Evolutionary conservation across 2,329 filamentous ascomycete species (phyloP).

Genomic region (Alternaria gaisen): DNA sequence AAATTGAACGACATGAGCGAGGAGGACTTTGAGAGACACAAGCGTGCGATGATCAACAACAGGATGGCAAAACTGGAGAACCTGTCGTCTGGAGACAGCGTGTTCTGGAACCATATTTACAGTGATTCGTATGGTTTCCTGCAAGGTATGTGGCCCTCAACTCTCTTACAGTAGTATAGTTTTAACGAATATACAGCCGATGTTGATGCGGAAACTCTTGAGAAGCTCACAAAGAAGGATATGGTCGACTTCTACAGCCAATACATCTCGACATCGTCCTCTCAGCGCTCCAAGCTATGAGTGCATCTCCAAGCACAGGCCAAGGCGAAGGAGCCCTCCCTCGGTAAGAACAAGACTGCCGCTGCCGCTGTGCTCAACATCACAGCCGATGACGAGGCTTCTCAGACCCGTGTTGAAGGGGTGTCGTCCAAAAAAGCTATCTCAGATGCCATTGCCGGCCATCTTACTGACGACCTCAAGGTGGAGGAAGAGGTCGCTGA

Average conservation of each 20-base stretch:
- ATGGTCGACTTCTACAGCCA: constrained; percentile 80
- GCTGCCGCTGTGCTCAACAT: constrained; percentile 54
- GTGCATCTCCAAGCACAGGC: constrained; percentile 84
- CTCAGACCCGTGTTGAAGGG: constrained; percentile 56
- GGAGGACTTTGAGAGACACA: constrained; percentile 87
- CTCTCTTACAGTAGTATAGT: not conserved
- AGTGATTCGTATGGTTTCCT: constrained; percentile 91
- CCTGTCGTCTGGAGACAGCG: constrained; percentile 79
- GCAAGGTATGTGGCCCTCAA: constrained; percentile 67
- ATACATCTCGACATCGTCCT: constrained; percentile 78
- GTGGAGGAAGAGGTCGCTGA: constrained; percentile 60
- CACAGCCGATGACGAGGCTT: constrained; percentile 51
- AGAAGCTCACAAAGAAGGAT: constrained; percentile 78
- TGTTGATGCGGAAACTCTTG: constrained; percentile 78
- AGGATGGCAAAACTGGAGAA: constrained; percentile 93
- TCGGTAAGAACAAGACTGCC: constrained; percentile 55
- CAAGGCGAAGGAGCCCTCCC: constrained; percentile 47
- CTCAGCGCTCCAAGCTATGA: constrained; percentile 79
- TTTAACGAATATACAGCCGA: constrained; percentile 62
- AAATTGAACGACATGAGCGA: constrained; percentile 79
- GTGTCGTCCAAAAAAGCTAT: constrained; percentile 60
- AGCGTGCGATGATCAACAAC: constrained; percentile 86
- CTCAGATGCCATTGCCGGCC: constrained; percentile 59
- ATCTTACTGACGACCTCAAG: constrained; percentile 56
- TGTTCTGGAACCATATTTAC: constrained; percentile 86